Evolutionary conservation across 2,329 filamentous ascomycete species (phyloP).

Genomic region (Phyllosticta paracitricarpa): DNA sequence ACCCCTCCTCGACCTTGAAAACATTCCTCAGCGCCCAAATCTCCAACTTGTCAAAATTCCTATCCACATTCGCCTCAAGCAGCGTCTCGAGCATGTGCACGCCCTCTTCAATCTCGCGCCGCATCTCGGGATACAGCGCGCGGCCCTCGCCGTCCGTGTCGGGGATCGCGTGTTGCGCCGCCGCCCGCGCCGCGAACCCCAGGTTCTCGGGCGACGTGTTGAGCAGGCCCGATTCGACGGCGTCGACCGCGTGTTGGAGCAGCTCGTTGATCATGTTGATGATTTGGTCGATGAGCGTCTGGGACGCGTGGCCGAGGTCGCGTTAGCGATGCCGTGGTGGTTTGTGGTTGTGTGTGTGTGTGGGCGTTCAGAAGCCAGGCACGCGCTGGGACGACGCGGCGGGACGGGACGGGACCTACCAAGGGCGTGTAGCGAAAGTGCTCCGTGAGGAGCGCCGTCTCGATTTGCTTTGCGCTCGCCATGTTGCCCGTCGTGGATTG

Average conservation of each 20-base stretch:
- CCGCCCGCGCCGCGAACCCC: conserved; percentile 57
- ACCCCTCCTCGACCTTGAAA: conserved; percentile 45
- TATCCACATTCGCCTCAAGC: conserved; percentile 40
- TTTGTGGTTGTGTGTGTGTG: not conserved
- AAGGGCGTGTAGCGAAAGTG: conserved; percentile 92
- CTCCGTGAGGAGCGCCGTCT: conserved; percentile 69
- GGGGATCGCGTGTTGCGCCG: conserved; percentile 35
- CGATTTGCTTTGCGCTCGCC: conserved; percentile 35
- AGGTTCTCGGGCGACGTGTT: conserved; percentile 63
- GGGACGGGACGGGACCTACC: conserved; percentile 36
- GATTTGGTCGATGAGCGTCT: conserved; percentile 94
- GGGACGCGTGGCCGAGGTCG: not conserved
- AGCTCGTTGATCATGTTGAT: conserved; percentile 95
- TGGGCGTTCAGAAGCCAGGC: too few species aligned
- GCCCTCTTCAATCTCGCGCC: conserved; percentile 76
- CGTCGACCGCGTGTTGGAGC: conserved; percentile 79
- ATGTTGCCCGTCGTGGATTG: conserved; percentile 18
- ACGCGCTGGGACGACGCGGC: too few species aligned
- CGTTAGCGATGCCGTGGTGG: not conserved
- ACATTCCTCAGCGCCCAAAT: conserved; percentile 82
- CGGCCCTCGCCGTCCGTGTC: conserved; percentile 29
- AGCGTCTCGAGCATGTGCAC: conserved; percentile 40
- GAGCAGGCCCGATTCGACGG: conserved; percentile 73
- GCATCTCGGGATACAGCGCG: conserved; percentile 38
- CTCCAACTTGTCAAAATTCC: conserved; percentile 43